Evolutionary conservation across 306 rosid species (phyloP).

Genomic region (Cucumis melo): DNA sequence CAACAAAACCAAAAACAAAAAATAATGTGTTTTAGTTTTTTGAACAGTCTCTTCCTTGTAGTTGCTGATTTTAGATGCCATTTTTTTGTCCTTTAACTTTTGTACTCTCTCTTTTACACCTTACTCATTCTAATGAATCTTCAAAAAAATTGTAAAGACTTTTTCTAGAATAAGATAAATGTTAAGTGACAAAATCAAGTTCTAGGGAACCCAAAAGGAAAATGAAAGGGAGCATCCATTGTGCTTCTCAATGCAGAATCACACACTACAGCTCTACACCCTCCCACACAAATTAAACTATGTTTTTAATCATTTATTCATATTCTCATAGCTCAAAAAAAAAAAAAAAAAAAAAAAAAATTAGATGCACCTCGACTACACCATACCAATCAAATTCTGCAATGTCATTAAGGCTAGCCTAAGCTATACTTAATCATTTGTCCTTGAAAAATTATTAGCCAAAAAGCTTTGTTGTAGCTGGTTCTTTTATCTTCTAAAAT

Average conservation of each 20-base stretch:
- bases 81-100: background rate
- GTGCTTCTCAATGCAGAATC: background rate
- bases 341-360: no score
- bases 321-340: background rate
- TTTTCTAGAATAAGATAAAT: background rate
- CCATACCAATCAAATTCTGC: no score
- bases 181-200: background rate
- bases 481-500: no score
- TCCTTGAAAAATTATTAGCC: no score
- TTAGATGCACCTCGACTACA: no score
- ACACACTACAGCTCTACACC: background rate
- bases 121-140: background rate
- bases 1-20: background rate
- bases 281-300: background rate
- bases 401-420: no score
- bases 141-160: background rate
- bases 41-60: background rate
- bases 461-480: no score
- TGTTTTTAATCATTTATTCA: background rate
- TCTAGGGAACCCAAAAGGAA: background rate
- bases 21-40: background rate
- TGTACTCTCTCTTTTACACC: slow-evolving; percentile 3
- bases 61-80: slow-evolving; percentile 7
- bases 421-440: no score
- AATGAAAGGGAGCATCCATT: slow-evolving; percentile 2